phyloP scores from a whole-genome alignment of 257 asterid genomes.

The Petunia axillaris region DNA sequence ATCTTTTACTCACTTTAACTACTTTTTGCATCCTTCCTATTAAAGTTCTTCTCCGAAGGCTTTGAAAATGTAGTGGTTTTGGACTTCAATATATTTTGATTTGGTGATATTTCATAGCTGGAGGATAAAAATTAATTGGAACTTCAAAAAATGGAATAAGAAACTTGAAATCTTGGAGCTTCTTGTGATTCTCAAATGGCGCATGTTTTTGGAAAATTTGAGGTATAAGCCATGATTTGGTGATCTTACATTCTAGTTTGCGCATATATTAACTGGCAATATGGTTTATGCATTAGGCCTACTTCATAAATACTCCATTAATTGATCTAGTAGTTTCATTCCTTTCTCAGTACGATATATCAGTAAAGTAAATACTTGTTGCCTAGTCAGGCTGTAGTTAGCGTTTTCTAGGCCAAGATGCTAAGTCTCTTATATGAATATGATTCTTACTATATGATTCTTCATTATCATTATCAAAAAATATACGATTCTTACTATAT shows the following conservation, averaged over 20 bases:
- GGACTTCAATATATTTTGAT: conserved; percentile 4
- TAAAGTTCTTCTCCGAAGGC: neutral
- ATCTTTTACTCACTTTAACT: neutral
- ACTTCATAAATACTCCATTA: neutral
- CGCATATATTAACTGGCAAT: neutral
- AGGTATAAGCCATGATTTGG: conserved; percentile 12
- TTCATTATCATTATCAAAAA: too few relatives aligned
- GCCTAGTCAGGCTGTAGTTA: conserved; percentile 5
- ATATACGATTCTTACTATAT: neutral
- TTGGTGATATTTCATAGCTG: neutral
- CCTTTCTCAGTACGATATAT: neutral
- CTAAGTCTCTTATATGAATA: conserved; percentile 5
- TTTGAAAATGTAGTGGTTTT: conserved; percentile 10
- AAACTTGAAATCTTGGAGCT: neutral
- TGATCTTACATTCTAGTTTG: conserved; percentile 19
- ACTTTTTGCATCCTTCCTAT: neutral
- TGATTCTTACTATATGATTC: too few relatives aligned
- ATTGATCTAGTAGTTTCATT: conserved; percentile 8
- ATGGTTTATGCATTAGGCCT: conserved; percentile 9
- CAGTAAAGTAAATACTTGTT: conserved; percentile 8
- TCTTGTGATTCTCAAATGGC: conserved; percentile 18
- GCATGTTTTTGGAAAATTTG: neutral
- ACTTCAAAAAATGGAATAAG: too few relatives aligned
- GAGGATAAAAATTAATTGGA: too few relatives aligned
- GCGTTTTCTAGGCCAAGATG: neutral